Base-by-base conservation (phyloP, 257 asterid species). In the Mentha longifolia region DNA sequence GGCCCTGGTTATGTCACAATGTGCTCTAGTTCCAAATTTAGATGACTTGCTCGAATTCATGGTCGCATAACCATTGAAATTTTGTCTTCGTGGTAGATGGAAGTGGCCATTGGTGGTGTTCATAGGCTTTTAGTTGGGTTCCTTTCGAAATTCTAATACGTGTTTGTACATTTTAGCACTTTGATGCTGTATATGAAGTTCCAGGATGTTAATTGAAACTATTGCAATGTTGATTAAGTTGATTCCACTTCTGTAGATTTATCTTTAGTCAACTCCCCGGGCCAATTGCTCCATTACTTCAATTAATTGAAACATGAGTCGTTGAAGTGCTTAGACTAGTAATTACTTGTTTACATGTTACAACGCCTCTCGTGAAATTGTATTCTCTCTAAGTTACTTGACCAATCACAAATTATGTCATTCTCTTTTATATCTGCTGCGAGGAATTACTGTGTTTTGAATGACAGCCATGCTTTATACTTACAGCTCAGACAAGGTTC, bases 401-500 rank as follows among this genome's bases (percentile, higher is more conserved):
- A 52, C 6, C 10, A 39, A 4, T 12, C 12, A 42, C 12, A 39
- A 16, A 47, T 8, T 28, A 7, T 65, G 22, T 30, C 55, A n/a
- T 72, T 77, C 61, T 30, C 10, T 67, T 41, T 33, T 41, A 66
- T 39, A 61, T 47, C 57, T 68, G n/a, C 30, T 13, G 14, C 7
- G 9, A 15, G 70, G 66, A 33, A 62, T 43, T 76, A 28, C 65
- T 25, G 56, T 76, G 66, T 45, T 45, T 42, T 59, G 41, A 28
- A 41, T 66, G 61, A 61, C 52, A 47, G 13, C 65, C 51, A 4
- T 66, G 20, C 52, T 60, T 37, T 50, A 71, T 73, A 55, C 45
- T 60, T 80, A 50, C 98, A 93, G 98, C 61, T 93, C 55, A 83
- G 80, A 39, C 84, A 70, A 75, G 73, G 86, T 70, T 79, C 84